phyloP scores from a whole-genome alignment of 345 rosid genomes.

The Erucastrum elatum region DNA sequence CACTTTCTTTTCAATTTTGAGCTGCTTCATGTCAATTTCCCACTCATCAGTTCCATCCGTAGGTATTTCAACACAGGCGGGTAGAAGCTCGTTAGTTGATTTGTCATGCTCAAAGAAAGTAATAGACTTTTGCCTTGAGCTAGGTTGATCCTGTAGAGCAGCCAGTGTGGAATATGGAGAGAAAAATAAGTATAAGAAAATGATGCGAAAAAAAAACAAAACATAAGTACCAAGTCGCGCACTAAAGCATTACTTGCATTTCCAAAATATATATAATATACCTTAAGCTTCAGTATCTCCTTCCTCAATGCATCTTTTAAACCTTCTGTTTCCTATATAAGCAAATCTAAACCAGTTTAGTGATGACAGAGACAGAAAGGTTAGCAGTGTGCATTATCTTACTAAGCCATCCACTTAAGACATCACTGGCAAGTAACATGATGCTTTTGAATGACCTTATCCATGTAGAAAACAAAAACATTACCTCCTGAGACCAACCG shows the following conservation, averaged over 20 bases:
- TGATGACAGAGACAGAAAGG: conserved; percentile 23
- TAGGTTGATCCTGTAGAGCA: conserved; percentile 62
- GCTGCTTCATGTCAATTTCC: conserved; percentile 84
- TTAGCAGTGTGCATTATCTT: conserved; percentile 1
- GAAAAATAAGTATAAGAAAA: conserved; percentile 17
- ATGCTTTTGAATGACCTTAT: too few species aligned
- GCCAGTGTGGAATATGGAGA: conserved; percentile 39
- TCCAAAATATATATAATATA: conserved; percentile 37
- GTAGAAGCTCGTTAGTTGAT: conserved; percentile 46
- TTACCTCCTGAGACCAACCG: conserved; percentile 93
- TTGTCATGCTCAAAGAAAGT: conserved; percentile 48
- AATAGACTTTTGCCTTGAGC: conserved; percentile 47
- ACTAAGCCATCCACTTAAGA: conserved; percentile 1
- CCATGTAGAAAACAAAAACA: conserved; percentile 4
- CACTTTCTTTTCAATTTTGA: conserved; percentile 69
- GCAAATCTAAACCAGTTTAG: conserved; percentile 23
- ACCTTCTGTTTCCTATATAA: conserved; percentile 68
- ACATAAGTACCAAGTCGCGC: too few species aligned
- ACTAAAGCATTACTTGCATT: too few species aligned
- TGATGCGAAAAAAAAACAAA: conserved; percentile 25
- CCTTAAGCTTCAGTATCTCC: conserved; percentile 80
- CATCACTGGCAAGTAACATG: too few species aligned
- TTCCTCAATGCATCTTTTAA: conserved; percentile 64
- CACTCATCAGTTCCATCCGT: conserved; percentile 93
- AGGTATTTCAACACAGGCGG: conserved; percentile 76